Evolutionary conservation across 1,284 basidiomycete species (phyloP).

Genomic region (Leucoagaricus sp.): DNA sequence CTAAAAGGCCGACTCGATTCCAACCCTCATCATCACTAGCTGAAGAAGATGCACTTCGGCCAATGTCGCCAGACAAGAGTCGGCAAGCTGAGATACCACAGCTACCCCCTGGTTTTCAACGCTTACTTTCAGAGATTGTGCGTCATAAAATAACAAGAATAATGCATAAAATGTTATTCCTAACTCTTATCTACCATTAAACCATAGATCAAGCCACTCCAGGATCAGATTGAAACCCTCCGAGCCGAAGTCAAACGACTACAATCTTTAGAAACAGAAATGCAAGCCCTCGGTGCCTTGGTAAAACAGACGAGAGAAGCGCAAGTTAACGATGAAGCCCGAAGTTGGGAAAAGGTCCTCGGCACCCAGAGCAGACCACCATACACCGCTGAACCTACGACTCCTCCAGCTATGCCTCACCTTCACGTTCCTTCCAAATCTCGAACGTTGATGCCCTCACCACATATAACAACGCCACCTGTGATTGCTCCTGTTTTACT

Average conservation of each 20-base stretch:
- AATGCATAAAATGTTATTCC: too few species aligned
- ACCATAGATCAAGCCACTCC: constrained; percentile 40
- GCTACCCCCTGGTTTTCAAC: background rate
- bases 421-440: constrained; percentile 3
- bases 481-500: constrained; percentile 45
- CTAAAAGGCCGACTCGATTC: background rate
- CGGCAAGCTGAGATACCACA: background rate
- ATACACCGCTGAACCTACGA: constrained; percentile 1
- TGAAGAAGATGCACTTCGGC: background rate
- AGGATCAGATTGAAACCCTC: constrained; percentile 47
- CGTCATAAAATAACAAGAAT: too few species aligned
- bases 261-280: constrained; percentile 39
- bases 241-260: constrained; percentile 45
- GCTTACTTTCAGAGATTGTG: constrained; percentile 15
- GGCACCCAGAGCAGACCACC: background rate
- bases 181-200: too few species aligned
- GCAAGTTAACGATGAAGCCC: background rate
- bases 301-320: constrained; percentile 14
- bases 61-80: background rate
- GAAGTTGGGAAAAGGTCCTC: background rate
- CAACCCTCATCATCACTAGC: background rate
- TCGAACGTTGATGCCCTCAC: constrained; percentile 8
- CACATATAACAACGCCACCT: constrained; percentile 30
- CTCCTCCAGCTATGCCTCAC: constrained; percentile 2
- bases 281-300: constrained; percentile 35